Percentiles rank a stretch among this genome's conserved stretches.
Evolutionary conservation across 305 asterid species (phyloP).

Genomic region (Striga hermonthica): DNA sequence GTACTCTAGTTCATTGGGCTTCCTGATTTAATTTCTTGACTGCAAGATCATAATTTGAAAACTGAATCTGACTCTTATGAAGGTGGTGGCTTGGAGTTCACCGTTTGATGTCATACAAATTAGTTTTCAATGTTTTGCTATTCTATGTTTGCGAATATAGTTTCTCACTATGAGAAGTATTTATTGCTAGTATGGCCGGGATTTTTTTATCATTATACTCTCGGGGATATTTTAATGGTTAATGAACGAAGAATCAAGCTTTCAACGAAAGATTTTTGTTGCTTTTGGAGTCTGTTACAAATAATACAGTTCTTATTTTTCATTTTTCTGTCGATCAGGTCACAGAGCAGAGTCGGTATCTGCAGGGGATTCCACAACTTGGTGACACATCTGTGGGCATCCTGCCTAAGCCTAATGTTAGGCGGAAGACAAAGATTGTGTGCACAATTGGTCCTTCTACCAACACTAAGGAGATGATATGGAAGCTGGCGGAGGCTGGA

Average conservation of each 20-base stretch:
- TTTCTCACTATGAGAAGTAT: not conserved
- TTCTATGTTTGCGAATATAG: slow-evolving; percentile 5
- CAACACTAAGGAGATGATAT: slow-evolving; percentile 86
- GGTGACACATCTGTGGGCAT: slow-evolving; percentile 54
- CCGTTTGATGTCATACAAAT: not conserved
- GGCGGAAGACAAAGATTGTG: slow-evolving; percentile 95
- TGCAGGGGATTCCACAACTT: slow-evolving; percentile 57
- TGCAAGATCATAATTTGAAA: slow-evolving; percentile 1
- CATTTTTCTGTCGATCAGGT: slow-evolving; percentile 36
- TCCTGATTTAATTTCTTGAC: slow-evolving; percentile 5
- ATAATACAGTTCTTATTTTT: not conserved
- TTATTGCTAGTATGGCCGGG: not conserved
- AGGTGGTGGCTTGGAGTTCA: slow-evolving; percentile 2
- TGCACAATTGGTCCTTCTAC: slow-evolving; percentile 99
- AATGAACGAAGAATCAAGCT: no score
- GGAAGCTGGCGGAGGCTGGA: slow-evolving; percentile 99
- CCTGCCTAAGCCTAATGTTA: slow-evolving; percentile 81
- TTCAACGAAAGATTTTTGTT: no score
- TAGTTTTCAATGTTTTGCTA: slow-evolving; percentile 3
- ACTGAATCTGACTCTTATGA: slow-evolving; percentile 6
- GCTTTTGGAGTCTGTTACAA: not conserved
- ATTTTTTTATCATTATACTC: not conserved
- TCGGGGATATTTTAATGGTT: no score
- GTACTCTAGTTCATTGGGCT: not conserved
- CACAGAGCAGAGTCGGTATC: slow-evolving; percentile 44